These are phyloP conservation scores for Alternaria burnsii DNA, from an alignment of 2,329 filamentous ascomycete genomes.

Conservation along the genomic window DNA sequence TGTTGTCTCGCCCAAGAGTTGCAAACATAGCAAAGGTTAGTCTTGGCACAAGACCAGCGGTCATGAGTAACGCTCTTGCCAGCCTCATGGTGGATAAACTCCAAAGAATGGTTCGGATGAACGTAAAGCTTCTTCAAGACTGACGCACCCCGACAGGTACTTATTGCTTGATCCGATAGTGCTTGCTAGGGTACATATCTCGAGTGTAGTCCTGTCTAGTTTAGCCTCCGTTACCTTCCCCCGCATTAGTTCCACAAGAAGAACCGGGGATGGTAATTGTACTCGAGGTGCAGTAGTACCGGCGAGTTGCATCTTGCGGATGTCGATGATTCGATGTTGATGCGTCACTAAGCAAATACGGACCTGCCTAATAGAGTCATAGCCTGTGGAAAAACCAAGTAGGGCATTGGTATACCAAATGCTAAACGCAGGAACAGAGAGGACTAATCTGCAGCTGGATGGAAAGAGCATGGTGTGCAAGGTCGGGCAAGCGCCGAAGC, in stretches of 20 bases:
- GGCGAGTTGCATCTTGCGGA: not conserved
- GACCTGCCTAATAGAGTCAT: not conserved
- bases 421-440: constrained; percentile 1
- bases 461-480: constrained; percentile 2
- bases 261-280: not conserved
- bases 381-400: not conserved
- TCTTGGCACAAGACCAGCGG: constrained; percentile 12
- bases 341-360: constrained; percentile 5
- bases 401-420: not conserved
- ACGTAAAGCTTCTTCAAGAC: not conserved
- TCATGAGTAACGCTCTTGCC: constrained; percentile 9
- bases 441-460: constrained; percentile 2
- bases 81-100: constrained; percentile 9
- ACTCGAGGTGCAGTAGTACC: not conserved
- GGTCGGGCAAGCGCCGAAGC: not conserved
- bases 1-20: constrained; percentile 16
- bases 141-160: not conserved
- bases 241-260: constrained; percentile 6
- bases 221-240: not conserved
- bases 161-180: constrained; percentile 2
- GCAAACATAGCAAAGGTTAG: constrained; percentile 26
- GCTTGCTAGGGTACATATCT: not conserved
- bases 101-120: not conserved
- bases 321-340: not conserved
- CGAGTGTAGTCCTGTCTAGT: not conserved